Evolutionary conservation across 2,329 filamentous ascomycete genomes (phyloP).

Genomic region (Colletotrichum sp.): DNA sequence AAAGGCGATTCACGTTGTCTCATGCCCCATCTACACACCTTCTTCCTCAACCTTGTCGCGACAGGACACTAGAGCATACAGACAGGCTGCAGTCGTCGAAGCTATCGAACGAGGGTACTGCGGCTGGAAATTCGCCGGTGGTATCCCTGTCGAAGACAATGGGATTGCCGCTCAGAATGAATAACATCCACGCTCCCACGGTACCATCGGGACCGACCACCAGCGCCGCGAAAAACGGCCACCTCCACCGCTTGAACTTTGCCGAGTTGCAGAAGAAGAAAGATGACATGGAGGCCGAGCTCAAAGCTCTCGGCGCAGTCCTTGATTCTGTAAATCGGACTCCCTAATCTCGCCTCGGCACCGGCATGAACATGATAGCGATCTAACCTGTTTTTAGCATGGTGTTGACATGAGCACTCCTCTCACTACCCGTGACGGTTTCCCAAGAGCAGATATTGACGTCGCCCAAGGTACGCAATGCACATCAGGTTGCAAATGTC

Average conservation of each 20-base stretch:
- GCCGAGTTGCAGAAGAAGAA: slow-evolving; percentile 84
- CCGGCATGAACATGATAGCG: neutral
- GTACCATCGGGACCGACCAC: slow-evolving; percentile 78
- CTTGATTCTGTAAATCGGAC: slow-evolving; percentile 75
- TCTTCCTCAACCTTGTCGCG: neutral
- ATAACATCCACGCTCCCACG: slow-evolving; percentile 63
- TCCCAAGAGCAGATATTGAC: slow-evolving; percentile 91
- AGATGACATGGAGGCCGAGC: slow-evolving; percentile 82
- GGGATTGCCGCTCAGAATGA: slow-evolving; percentile 46
- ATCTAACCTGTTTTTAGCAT: slow-evolving; percentile 64
- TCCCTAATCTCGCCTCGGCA: neutral
- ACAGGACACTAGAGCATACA: neutral
- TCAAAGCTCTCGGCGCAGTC: slow-evolving; percentile 82
- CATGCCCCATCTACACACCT: neutral
- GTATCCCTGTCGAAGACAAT: neutral
- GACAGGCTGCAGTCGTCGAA: neutral
- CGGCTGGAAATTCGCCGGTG: neutral
- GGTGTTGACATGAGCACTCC: slow-evolving; percentile 90
- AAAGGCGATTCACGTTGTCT: neutral
- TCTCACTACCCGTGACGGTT: slow-evolving; percentile 88
- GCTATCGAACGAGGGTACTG: too few species aligned
- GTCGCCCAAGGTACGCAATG: slow-evolving; percentile 79
- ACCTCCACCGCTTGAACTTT: slow-evolving; percentile 70
- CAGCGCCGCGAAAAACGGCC: slow-evolving; percentile 63
- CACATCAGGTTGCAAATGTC: too few species aligned